Evolutionary conservation across 495 filamentous ascomycete species (phyloP).

Genomic region (Chaetomium fimeti): DNA sequence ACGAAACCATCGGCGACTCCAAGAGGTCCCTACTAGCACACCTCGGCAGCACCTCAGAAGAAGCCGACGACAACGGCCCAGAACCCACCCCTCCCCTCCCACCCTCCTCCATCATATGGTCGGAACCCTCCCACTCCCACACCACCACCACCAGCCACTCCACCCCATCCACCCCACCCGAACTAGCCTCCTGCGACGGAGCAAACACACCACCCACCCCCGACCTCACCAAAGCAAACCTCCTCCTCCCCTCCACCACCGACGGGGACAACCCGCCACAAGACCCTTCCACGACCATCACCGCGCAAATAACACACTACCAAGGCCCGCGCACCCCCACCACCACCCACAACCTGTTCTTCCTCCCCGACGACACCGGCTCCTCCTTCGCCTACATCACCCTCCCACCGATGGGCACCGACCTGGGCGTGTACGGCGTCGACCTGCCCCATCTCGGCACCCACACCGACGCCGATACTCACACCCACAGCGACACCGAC

Average conservation of each 20-base stretch:
- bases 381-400: background rate
- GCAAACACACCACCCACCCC: background rate
- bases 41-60: background rate
- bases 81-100: background rate
- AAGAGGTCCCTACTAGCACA: background rate
- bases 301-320: background rate
- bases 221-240: background rate
- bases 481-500: background rate
- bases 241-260: background rate
- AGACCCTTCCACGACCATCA: too few species aligned
- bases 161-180: background rate
- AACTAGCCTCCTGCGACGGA: background rate
- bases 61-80: background rate
- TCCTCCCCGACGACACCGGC: background rate
- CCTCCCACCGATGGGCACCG: background rate
- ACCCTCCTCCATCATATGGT: background rate
- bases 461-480: background rate
- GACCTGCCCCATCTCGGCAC: background rate
- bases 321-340: background rate
- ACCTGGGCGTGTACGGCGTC: background rate
- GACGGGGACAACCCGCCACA: background rate
- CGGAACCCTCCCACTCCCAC: background rate
- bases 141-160: background rate
- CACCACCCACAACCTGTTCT: background rate
- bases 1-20: slow-evolving; percentile 1